A percentile compares a stretch with the other conserved stretches of the same genome.
These are phyloP conservation scores for Coemansia sp. DNA, from an alignment of 192 early-diverging fungal species.

Conservation along the genomic window DNA sequence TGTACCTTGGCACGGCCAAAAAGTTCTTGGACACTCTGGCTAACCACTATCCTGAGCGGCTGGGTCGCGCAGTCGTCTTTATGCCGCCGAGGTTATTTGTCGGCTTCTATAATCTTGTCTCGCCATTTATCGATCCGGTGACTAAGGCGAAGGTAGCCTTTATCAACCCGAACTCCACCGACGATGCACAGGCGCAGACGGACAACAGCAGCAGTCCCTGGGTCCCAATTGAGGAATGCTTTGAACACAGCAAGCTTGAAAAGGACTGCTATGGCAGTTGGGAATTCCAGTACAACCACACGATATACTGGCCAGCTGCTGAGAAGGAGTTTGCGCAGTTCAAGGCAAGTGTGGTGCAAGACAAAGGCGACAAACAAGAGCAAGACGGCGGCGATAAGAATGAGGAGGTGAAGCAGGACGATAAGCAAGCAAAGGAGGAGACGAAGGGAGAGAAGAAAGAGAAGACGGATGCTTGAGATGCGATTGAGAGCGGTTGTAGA, in stretches of 20 bases:
- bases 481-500: neutral
- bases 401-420: neutral
- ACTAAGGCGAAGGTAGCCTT: slow-evolving; percentile 87
- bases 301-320: slow-evolving; percentile 65
- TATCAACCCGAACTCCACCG: slow-evolving; percentile 62
- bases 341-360: slow-evolving; percentile 26
- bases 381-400: neutral
- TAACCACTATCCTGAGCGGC: slow-evolving; percentile 89
- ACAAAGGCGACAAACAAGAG: slow-evolving; percentile 3
- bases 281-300: slow-evolving; percentile 67
- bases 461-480: neutral
- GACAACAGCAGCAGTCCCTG: slow-evolving; percentile 36
- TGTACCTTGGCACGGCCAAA: slow-evolving; percentile 70
- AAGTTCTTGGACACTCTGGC: slow-evolving; percentile 80
- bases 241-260: slow-evolving; percentile 56
- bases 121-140: slow-evolving; percentile 90
- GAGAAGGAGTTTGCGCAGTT: slow-evolving; percentile 48
- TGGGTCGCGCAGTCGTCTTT: slow-evolving; percentile 69
- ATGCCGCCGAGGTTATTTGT: slow-evolving; percentile 86
- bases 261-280: slow-evolving; percentile 72
- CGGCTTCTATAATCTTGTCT: slow-evolving; percentile 77
- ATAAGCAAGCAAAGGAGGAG: neutral
- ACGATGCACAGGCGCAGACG: slow-evolving; percentile 16
- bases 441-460: neutral
- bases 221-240: slow-evolving; percentile 43